Base-by-base conservation (phyloP, 768 basidiomycete species). In the Lactifluus hygrophoroides region DNA sequence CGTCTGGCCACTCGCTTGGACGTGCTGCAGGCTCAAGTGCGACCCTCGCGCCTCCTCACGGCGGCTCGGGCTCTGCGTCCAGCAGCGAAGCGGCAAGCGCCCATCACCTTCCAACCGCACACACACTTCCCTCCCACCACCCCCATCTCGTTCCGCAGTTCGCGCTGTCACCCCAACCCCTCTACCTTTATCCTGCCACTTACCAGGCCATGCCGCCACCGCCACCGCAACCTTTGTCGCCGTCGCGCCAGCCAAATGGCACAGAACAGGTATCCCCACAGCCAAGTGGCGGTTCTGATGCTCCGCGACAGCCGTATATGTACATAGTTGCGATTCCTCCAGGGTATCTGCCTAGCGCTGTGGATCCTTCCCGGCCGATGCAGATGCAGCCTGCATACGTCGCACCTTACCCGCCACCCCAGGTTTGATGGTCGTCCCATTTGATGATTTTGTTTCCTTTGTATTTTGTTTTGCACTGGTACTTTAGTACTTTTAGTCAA, bases 261-360 rank as follows among this genome's bases (percentile, higher is more conserved):
- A 23, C 35, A 17, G 34, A 47, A 3, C 56, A 49, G 27, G 19
- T 50, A 2, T 56, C 53, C 3, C 60, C 30, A 13, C 61, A 55
- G 40, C 45, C 48, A 23, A 60, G 58, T 34, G 49, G 54, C 11
- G 21, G 46, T 10, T 55, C 58, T n/a, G 58, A 51, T 9, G 23
- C 35, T 2, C 48, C 34, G 16, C 35, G 52, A 32, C 60, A 61
- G 37, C 54, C 50, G 30, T 53, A 52, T 52, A 27, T 62, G 44
- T 62, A 58, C 38, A 46, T 64, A 28, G 45, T 64, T 6, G 56
- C 63, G 37, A 49, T 62, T 37, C 56, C 63, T 6, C 60, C 63
- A 5, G 54, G 34, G 38, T 60, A 56, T 14, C 2, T 45, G 9
- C 34, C 51, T 10, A 42, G 58, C 5, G 27, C 34, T 0, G 35